A percentile compares a stretch with the other conserved stretches of the same genome.
Conservation (phyloP, 2,329 filamentous ascomycete species). For the Monilinia laxa region DNA sequence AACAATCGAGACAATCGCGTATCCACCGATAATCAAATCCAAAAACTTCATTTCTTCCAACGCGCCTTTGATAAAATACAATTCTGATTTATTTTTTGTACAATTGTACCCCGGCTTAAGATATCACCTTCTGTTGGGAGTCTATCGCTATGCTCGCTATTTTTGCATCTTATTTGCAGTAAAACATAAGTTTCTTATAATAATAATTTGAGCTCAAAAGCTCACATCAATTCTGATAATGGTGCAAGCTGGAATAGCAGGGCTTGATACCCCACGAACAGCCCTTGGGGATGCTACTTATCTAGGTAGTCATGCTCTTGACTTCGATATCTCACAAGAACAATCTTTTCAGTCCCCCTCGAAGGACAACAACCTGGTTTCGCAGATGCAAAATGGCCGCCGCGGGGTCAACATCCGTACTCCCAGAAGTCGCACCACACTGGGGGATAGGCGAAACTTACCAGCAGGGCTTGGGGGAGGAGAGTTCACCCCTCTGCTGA, state of each 20-base stretch:
- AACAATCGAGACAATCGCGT: slow-evolving; percentile 35
- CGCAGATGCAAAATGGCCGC: slow-evolving; percentile 68
- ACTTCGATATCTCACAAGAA: slow-evolving; percentile 84
- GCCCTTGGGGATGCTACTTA: slow-evolving; percentile 82
- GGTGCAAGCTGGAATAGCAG: slow-evolving; percentile 62
- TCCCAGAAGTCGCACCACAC: slow-evolving; percentile 66
- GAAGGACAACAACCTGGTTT: slow-evolving; percentile 71
- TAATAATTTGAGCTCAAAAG: slow-evolving; percentile 29
- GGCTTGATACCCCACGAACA: slow-evolving; percentile 83
- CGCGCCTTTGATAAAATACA: slow-evolving; percentile 2
- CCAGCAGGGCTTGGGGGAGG: slow-evolving; percentile 60
- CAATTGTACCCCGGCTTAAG: slow-evolving; percentile 12
- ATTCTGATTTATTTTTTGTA: slow-evolving; percentile 15
- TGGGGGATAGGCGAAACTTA: slow-evolving; percentile 71
- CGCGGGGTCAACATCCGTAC: slow-evolving; percentile 63
- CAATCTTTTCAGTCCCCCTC: slow-evolving; percentile 81
- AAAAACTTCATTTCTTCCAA: slow-evolving; percentile 13
- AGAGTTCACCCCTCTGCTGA: slow-evolving; percentile 94
- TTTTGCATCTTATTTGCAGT: slow-evolving; percentile 32
- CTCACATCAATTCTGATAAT: slow-evolving; percentile 47
- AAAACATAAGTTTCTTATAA: slow-evolving; percentile 28
- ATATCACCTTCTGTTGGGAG: slow-evolving; percentile 35
- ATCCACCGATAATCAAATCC: slow-evolving; percentile 22
- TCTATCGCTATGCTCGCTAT: slow-evolving; percentile 35
- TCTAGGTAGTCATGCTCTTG: slow-evolving; percentile 61